These are phyloP conservation scores for Micractinium sp. DNA, from an alignment of 139 green algal species.

Conservation along the genomic window DNA sequence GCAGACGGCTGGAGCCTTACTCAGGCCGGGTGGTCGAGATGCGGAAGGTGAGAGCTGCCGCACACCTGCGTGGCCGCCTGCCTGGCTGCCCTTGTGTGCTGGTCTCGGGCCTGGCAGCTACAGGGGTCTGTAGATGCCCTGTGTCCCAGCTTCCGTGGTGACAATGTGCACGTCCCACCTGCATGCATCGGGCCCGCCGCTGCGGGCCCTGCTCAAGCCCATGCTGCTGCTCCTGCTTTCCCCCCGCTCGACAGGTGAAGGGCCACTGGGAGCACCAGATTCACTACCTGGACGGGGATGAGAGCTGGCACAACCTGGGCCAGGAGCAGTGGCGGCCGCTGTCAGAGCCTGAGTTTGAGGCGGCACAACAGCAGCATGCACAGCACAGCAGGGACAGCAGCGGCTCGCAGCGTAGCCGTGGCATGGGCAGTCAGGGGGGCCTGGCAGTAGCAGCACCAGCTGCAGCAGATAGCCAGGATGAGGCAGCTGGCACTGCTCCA, in stretches of 20 bases:
- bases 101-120: no score
- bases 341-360: background rate
- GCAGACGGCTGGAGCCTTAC: background rate
- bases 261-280: background rate
- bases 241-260: background rate
- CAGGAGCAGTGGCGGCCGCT: conserved; percentile 33
- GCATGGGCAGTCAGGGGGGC: no score
- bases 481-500: background rate
- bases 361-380: background rate
- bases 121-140: no score
- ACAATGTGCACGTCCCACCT: background rate
- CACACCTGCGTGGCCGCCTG: background rate
- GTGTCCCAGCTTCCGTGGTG: background rate
- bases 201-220: background rate
- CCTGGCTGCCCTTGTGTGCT: background rate
- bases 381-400: background rate
- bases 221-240: background rate
- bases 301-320: background rate
- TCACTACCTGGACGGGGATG: conserved; percentile 24
- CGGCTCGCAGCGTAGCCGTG: no score
- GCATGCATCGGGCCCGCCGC: background rate
- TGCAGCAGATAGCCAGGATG: background rate
- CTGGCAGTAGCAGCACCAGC: background rate
- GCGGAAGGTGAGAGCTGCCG: background rate
- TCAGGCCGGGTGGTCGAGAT: background rate